These are phyloP conservation scores for Craspedostauros australis DNA, from an alignment of 108 stramenopile species.

Conservation along the genomic window DNA sequence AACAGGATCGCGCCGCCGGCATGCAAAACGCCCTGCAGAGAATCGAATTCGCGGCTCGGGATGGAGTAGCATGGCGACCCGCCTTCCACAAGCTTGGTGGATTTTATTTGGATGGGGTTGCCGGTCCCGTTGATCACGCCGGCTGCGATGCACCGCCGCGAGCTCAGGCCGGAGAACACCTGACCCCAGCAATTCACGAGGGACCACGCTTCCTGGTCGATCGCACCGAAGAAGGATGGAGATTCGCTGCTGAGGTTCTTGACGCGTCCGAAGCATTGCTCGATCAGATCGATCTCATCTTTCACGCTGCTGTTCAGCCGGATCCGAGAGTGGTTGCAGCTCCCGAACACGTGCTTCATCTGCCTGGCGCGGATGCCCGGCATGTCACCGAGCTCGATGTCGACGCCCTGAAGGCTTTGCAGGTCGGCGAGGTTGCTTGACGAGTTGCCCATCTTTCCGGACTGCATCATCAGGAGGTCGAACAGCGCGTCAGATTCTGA, in stretches of 20 bases:
- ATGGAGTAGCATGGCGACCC: constrained; percentile 66
- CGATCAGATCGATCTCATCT: constrained; percentile 67
- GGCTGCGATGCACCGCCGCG: constrained; percentile 64
- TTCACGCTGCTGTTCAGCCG: constrained; percentile 30
- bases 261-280: constrained; percentile 57
- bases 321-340: constrained; percentile 38
- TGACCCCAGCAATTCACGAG: constrained; percentile 64
- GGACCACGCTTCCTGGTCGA: constrained; percentile 76
- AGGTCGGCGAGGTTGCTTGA: constrained; percentile 24
- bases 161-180: constrained; percentile 62
- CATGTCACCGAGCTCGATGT: constrained; percentile 40
- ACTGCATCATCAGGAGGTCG: constrained; percentile 53
- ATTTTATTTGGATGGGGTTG: constrained; percentile 63
- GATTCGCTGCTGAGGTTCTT: constrained; percentile 45
- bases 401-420: constrained; percentile 24
- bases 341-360: constrained; percentile 59
- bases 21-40: constrained; percentile 48
- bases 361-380: constrained; percentile 61
- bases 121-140: constrained; percentile 74
- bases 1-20: constrained; percentile 72
- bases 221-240: constrained; percentile 37
- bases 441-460: constrained; percentile 50
- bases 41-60: constrained; percentile 60
- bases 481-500: constrained; percentile 28
- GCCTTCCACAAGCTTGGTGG: constrained; percentile 60